Evolutionary conservation across 805 yeast species (phyloP).

Genomic region (Scheffersomyces ergatensis): DNA sequence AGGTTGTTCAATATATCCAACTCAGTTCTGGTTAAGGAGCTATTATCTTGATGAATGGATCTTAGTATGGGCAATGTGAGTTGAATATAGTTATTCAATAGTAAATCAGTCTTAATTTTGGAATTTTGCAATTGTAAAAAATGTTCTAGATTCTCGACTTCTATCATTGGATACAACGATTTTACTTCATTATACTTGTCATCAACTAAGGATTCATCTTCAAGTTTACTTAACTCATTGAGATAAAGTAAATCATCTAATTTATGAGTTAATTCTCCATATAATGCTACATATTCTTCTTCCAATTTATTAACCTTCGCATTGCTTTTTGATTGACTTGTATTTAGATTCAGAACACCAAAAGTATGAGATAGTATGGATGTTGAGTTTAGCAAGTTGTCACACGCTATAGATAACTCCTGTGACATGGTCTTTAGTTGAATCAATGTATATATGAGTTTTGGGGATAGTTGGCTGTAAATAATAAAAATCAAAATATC

Average conservation of each 20-base stretch:
- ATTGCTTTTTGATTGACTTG: constrained; percentile 1
- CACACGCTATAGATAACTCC: constrained; percentile 20
- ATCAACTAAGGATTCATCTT: constrained; percentile 11
- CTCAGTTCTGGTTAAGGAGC: constrained; percentile 26
- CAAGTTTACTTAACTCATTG: constrained; percentile 14
- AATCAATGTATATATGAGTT: too few species aligned
- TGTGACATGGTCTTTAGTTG: constrained; percentile 15
- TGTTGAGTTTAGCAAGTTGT: constrained; percentile 16
- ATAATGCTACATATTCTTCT: constrained; percentile 20
- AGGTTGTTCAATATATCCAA: constrained; percentile 18
- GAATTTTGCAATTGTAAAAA: constrained; percentile 18
- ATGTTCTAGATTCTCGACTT: constrained; percentile 10
- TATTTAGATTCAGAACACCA: constrained; percentile 26
- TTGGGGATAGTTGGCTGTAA: too few species aligned
- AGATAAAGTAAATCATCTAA: constrained; percentile 28
- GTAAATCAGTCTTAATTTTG: constrained; percentile 17
- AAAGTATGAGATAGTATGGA: constrained; percentile 26
- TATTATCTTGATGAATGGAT: constrained; percentile 27
- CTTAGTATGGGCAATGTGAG: constrained; percentile 29
- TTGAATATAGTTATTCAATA: constrained; percentile 25
- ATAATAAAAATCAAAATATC: too few species aligned
- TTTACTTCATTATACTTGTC: constrained; percentile 12
- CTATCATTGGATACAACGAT: constrained; percentile 7
- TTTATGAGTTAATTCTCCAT: constrained; percentile 19
- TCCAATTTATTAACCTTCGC: constrained; percentile 17